Evolutionary conservation across 1,284 basidiomycete genomes (phyloP).

Genomic region (Cryptococcus hybrid): DNA sequence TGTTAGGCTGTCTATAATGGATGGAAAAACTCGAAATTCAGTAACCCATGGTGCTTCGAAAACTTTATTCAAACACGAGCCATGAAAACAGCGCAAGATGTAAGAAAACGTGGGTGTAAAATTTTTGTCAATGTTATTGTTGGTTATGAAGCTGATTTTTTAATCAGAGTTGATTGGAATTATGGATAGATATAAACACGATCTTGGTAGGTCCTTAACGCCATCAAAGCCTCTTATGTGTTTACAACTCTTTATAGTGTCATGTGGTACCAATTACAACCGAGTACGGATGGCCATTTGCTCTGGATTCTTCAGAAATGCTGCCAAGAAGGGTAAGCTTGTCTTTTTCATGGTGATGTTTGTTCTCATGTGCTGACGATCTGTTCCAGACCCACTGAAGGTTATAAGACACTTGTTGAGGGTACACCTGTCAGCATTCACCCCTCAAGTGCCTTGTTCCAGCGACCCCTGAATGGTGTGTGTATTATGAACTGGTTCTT

Average conservation of each 20-base stretch:
- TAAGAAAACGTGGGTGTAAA: conserved; percentile 66
- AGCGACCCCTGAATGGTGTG: conserved; percentile 80
- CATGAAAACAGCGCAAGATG: conserved; percentile 96
- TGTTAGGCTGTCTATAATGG: conserved; percentile 86
- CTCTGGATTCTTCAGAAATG: conserved; percentile 93
- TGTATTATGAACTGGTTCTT: conserved; percentile 73
- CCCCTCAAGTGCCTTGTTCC: conserved; percentile 95
- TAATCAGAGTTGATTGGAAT: conserved; percentile 77
- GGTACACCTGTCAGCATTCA: conserved; percentile 98
- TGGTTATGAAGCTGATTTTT: conserved; percentile 5
- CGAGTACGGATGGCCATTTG: conserved; percentile 92
- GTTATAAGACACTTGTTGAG: conserved; percentile 98
- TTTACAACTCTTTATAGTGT: conserved; percentile 20
- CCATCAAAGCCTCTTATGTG: not conserved
- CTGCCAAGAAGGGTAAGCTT: conserved; percentile 80
- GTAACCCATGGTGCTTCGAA: conserved; percentile 94
- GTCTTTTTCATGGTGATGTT: too few species aligned
- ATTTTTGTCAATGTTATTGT: not conserved
- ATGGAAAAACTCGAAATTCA: conserved; percentile 94
- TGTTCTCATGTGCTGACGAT: conserved; percentile 1
- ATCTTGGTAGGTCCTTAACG: conserved; percentile 56
- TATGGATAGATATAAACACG: conserved; percentile 99
- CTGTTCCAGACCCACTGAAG: conserved; percentile 51
- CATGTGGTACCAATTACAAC: conserved; percentile 84
- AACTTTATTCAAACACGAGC: conserved; percentile 98